These are phyloP conservation scores for Gracilaria domingensis DNA, from an alignment of 23 red algal species.

Conservation along the genomic window DNA sequence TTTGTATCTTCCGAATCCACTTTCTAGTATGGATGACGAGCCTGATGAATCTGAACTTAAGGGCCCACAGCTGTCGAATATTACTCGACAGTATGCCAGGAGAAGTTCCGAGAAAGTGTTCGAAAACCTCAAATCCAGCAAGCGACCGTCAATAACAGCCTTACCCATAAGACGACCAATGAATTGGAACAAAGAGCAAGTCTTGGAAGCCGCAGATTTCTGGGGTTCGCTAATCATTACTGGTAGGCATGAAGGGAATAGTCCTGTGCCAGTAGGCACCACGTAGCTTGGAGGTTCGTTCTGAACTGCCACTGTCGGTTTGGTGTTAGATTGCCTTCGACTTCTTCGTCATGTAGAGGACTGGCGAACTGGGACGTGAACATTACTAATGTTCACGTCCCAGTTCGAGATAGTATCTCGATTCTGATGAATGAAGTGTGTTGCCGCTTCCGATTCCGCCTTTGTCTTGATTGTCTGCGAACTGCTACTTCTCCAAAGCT, in stretches of 20 bases:
- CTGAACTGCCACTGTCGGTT: not conserved
- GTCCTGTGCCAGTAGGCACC: conserved; percentile 85
- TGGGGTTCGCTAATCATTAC: conserved; percentile 1
- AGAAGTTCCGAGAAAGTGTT: conserved; percentile 73
- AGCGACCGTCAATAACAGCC: conserved; percentile 94
- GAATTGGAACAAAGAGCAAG: conserved; percentile 77
- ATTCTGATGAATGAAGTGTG: not conserved
- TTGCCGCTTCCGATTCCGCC: conserved; percentile 15
- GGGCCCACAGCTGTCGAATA: conserved; percentile 3
- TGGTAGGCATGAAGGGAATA: conserved; percentile 82
- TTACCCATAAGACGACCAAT: conserved; percentile 90
- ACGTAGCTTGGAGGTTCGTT: conserved; percentile 51
- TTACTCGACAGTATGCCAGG: conserved; percentile 62
- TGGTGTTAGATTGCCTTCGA: conserved; percentile 26
- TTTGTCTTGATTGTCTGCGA: conserved; percentile 1
- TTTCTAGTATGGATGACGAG: conserved; percentile 1
- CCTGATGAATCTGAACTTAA: conserved; percentile 9
- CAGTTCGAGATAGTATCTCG: too few species aligned
- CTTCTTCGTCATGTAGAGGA: conserved; percentile 36
- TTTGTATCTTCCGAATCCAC: not conserved
- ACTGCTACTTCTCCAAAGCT: conserved; percentile 80
- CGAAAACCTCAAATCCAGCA: conserved; percentile 93
- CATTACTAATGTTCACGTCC: too few species aligned
- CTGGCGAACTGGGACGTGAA: not conserved
- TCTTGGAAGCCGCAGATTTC: conserved; percentile 37